Base-by-base conservation (phyloP, 345 rosid genomes). In the Eucalyptus coolabah region DNA sequence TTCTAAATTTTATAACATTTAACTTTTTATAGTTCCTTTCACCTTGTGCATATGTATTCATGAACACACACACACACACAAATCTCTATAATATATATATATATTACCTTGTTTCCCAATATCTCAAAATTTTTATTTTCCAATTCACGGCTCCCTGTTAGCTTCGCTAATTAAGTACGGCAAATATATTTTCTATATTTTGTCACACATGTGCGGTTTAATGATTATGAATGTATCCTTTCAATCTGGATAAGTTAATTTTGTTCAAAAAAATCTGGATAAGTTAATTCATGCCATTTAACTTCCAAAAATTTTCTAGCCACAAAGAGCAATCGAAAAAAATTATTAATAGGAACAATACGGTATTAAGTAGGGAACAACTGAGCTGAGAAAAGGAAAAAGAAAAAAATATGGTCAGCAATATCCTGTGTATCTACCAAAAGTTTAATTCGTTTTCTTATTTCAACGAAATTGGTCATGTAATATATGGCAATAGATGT, bases 111-210 rank as follows among this genome's bases (percentile, higher is more conserved):
- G 3, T 67, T 17, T 16, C 12, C 34, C 9, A 34, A 17, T 32
- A 17, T 67, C 21, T 17, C 40, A 1, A 17, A 16, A 6, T 3
- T 65, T 65, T 28, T 9, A 11, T 65, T 65, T 14, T 65, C 37
- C 9, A 65, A 7, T 50, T 15, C 6, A 0, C 3, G 72, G 5
- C 21, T n/a, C 30, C 40, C 14, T 50, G 17, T n/a, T 4, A n/a
- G 21, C 80, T 8, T 34, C 23, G 3, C 23, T 67, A 17, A 67
- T 67, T 67, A 17, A n/a, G 40, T 67, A 15, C 4, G 8, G 3
- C 40, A 32, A 18, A 86, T 17, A 19, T n/a, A 50, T 86, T 86
- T 86, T 86, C 10, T 32, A 17, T 17, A 67, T 34, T 32, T 32
- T 8, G 3, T 67, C 80, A 17, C 80, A 32, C 12, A 17, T 67